Conservation (phyloP, 768 basidiomycete species). For the Lactifluus echinatus region DNA sequence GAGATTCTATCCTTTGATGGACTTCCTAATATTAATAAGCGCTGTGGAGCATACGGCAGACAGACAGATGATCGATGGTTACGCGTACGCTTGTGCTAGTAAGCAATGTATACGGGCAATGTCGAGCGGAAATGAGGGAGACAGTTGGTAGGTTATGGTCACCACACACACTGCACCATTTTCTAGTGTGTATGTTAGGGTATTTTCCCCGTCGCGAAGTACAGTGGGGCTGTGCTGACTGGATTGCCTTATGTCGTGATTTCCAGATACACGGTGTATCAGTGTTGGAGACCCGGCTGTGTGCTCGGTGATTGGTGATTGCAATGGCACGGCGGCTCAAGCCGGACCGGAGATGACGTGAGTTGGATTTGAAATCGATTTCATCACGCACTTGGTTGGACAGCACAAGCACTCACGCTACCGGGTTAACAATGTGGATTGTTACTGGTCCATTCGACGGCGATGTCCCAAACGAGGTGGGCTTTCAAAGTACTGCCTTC, state of each 20-base stretch:
- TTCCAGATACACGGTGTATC: neutral
- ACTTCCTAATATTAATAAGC: neutral
- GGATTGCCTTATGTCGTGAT: neutral
- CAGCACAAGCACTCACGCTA: neutral
- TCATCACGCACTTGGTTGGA: neutral
- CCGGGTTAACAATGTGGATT: constrained; percentile 47
- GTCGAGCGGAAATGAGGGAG: no score
- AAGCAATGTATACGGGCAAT: neutral
- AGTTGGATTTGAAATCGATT: no score
- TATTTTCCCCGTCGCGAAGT: neutral
- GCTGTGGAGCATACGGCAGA: neutral
- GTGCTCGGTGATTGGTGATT: no score
- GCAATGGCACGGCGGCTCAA: no score
- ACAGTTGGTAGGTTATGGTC: neutral
- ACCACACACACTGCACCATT: no score
- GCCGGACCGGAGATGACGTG: no score
- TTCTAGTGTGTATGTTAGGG: no score
- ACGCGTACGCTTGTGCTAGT: neutral
- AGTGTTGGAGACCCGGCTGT: no score
- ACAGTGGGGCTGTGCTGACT: neutral
- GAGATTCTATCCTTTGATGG: neutral
- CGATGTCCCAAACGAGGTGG: constrained; percentile 28
- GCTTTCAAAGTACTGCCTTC: constrained; percentile 33
- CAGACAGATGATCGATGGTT: neutral
- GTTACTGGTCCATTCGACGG: constrained; percentile 48